phyloP scores from a whole-genome alignment of 2,329 filamentous ascomycete genomes.

The Hirsutella rhossiliensis region DNA sequence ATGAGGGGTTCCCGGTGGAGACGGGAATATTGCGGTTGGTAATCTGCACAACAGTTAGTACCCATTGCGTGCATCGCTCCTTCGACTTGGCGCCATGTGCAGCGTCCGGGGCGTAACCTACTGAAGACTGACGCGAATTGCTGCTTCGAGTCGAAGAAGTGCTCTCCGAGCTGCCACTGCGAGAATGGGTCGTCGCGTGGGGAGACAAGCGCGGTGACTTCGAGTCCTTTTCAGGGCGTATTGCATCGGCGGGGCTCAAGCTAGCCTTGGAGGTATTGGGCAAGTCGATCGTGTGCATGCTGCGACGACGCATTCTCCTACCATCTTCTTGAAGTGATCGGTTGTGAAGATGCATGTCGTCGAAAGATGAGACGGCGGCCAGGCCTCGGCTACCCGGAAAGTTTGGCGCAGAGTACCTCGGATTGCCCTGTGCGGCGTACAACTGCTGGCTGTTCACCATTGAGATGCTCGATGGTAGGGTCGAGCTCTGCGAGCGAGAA shows the following conservation, averaged over 20 bases:
- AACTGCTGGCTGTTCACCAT: conserved; percentile 16
- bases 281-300: conserved; percentile 54
- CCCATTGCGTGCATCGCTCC: conserved; percentile 18
- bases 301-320: conserved; percentile 70
- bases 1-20: conserved; percentile 42
- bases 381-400: conserved; percentile 33
- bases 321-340: conserved; percentile 51
- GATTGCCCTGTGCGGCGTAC: conserved; percentile 15
- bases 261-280: conserved; percentile 10
- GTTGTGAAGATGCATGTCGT: conserved; percentile 57
- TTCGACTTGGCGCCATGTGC: conserved; percentile 31
- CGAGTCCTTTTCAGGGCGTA: conserved; percentile 19
- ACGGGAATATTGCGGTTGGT: conserved; percentile 44
- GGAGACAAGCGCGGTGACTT: conserved; percentile 27
- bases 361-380: conserved; percentile 38
- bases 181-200: conserved; percentile 17
- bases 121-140: conserved; percentile 51
- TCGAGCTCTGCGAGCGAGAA: conserved; percentile 23
- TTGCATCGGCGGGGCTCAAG: conserved; percentile 9
- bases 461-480: conserved; percentile 13
- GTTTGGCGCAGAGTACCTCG: conserved; percentile 24
- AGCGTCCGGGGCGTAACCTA: conserved; percentile 32
- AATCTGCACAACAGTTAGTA: conserved; percentile 43
- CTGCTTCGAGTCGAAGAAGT: conserved; percentile 44
- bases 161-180: conserved; percentile 54